phyloP scores from a whole-genome alignment of 2,329 filamentous ascomycete genomes.

The Sclerotinia sclerotiorum region DNA sequence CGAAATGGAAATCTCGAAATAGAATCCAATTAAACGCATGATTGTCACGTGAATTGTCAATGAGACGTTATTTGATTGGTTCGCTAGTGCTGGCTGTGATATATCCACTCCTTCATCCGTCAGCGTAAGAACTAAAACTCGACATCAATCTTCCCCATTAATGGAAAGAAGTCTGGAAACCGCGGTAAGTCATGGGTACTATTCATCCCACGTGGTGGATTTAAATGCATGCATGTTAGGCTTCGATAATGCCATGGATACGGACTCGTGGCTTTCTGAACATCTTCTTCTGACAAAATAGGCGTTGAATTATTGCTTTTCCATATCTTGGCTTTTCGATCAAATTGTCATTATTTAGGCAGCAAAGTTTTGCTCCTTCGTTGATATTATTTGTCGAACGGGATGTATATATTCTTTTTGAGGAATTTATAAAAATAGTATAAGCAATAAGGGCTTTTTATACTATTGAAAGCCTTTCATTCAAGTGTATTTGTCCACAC shows the following conservation, averaged over 20 bases:
- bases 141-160: neutral
- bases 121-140: neutral
- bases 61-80: neutral
- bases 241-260: neutral
- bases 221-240: slow-evolving; percentile 1
- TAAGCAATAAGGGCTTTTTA: neutral
- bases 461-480: neutral
- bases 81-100: neutral
- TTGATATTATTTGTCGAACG: neutral
- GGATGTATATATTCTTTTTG: neutral
- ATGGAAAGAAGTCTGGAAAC: neutral
- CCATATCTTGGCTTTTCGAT: slow-evolving; percentile 7
- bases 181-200: neutral
- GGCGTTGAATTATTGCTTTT: slow-evolving; percentile 8
- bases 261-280: slow-evolving; percentile 9
- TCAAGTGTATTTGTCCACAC: neutral
- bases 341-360: slow-evolving; percentile 10
- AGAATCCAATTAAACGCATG: neutral
- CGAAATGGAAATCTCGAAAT: slow-evolving; percentile 17
- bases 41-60: neutral
- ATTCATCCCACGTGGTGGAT: slow-evolving; percentile 14
- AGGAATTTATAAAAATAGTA: neutral
- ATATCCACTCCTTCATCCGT: neutral
- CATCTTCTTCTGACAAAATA: neutral
- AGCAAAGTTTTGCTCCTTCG: slow-evolving; percentile 3